Evolutionary conservation across 768 basidiomycete genomes (phyloP), one percentile per base, ranked within the genome.

Genomic region (Tylopilus sp.): DNA sequence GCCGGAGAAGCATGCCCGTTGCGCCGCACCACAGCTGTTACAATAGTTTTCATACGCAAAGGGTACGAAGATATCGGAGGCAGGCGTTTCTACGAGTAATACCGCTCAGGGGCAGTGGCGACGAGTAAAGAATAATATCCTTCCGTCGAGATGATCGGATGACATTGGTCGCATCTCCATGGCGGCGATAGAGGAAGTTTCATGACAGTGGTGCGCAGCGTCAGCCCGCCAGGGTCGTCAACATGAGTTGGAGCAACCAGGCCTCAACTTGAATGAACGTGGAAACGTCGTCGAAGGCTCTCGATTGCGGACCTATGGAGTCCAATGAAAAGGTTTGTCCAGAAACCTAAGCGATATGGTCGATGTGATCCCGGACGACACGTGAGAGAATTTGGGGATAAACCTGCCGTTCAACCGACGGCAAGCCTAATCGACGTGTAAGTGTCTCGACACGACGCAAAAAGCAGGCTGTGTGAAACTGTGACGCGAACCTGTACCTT

Each of bases 41-140:
- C 48, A 52, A 65, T 63, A 61, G 52, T 49, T 66, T 52, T 49
- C 44, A 45, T 31, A 30, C 30, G 10, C 14, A 22, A 45, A n/a
- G 24, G 22, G 29, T 24, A 48, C 50, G 42, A 26, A 53, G 43
- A 63, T 58, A 56, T 45, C 41, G 14, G 47, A 34, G 24, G 50
- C 19, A 21, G 33, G 21, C 24, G 41, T 55, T 51, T 55, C 59
- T 54, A 56, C 49, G 55, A 60, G 59, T 67, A 62, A 64, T 60
- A 57, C 59, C 59, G 61, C 55, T 62, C 60, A 63, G 67, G 64
- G 60, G 60, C 64, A 54, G 57, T 56, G 53, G 57, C 48, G 50
- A 57, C 54, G 45, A 54, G 49, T 62, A 50, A 66, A 44, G 54
- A 61, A 55, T n/a, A n/a, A 31, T 21, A 38, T 34, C 43, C 33